Conservation (phyloP, 495 filamentous ascomycete species). For the Cercophora newfieldiana region DNA sequence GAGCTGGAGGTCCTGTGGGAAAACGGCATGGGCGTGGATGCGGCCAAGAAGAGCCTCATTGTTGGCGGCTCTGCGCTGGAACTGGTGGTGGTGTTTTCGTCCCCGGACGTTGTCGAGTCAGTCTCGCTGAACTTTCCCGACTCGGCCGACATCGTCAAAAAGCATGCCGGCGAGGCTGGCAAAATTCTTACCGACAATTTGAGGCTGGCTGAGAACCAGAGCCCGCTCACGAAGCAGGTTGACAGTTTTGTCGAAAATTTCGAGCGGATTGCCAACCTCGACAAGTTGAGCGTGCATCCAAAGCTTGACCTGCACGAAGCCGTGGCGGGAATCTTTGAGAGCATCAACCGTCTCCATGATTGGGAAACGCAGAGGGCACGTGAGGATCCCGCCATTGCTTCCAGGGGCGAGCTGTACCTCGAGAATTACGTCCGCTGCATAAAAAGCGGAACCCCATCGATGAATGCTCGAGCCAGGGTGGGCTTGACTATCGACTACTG, state of each 20-base stretch:
- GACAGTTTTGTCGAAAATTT: constrained; percentile 77
- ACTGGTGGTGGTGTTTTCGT: constrained; percentile 54
- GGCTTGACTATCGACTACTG: constrained; percentile 87
- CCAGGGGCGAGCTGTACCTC: constrained; percentile 52
- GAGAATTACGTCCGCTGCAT: constrained; percentile 59
- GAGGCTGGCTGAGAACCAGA: constrained; percentile 43
- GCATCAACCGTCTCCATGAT: constrained; percentile 62
- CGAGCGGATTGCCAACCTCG: constrained; percentile 72
- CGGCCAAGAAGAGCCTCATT: constrained; percentile 56
- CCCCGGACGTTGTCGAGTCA: constrained; percentile 48
- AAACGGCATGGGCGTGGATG: constrained; percentile 44
- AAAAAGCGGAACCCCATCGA: constrained; percentile 71
- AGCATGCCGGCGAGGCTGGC: constrained; percentile 50
- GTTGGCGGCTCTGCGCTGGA: constrained; percentile 68
- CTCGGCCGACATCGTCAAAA: constrained; percentile 47
- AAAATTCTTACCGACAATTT: constrained; percentile 58
- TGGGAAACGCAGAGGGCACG: constrained; percentile 65
- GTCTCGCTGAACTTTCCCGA: constrained; percentile 49
- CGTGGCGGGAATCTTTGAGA: constrained; percentile 73
- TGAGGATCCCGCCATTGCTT: constrained; percentile 46
- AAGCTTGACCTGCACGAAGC: constrained; percentile 87
- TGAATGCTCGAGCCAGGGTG: constrained; percentile 71
- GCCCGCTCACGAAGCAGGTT: constrained; percentile 60
- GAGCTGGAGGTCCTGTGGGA: constrained; percentile 75
- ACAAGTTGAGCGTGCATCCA: constrained; percentile 71